Conservation (phyloP, 2,329 filamentous ascomycete genomes). For the Alternaria solani region DNA sequence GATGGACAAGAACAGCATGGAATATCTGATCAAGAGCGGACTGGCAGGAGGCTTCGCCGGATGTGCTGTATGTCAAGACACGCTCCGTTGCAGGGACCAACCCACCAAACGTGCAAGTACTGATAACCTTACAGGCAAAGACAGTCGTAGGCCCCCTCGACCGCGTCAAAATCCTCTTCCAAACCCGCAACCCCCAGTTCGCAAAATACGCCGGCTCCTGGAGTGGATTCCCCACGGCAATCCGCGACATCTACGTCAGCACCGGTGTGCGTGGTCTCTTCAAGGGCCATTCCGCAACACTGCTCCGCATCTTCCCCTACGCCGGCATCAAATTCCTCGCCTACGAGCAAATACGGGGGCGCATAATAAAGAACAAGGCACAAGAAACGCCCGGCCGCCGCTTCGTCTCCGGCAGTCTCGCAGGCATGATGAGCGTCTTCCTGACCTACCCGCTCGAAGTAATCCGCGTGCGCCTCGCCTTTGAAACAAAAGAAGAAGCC, state of each 20-base stretch:
- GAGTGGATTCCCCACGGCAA: conserved; percentile 81
- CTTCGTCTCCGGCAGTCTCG: conserved; percentile 75
- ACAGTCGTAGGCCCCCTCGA: conserved; percentile 95
- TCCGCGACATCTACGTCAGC: conserved; percentile 79
- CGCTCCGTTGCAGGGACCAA: neutral
- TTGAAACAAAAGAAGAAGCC: conserved; percentile 82
- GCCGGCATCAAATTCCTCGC: conserved; percentile 97
- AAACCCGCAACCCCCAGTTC: conserved; percentile 92
- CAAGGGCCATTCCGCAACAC: conserved; percentile 91
- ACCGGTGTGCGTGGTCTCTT: conserved; percentile 83
- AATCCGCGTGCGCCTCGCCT: conserved; percentile 89
- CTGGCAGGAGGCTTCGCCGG: conserved; percentile 90
- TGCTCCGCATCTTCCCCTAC: conserved; percentile 95
- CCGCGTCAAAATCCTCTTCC: conserved; percentile 98
- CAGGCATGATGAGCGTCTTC: conserved; percentile 90
- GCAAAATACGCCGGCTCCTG: conserved; percentile 91
- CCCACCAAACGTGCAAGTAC: neutral
- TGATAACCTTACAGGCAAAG: conserved; percentile 72
- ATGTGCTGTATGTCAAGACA: conserved; percentile 73
- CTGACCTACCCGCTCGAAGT: conserved; percentile 96
- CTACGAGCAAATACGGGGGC: conserved; percentile 90
- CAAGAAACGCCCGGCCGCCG: conserved; percentile 84
- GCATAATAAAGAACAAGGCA: conserved; percentile 73
- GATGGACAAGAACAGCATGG: conserved; percentile 74
- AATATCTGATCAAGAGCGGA: conserved; percentile 85